Percentiles rank a stretch among this genome's conserved stretches.
phyloP scores from a whole-genome alignment of 2,329 filamentous ascomycete species.

The Ophiostoma montium region DNA sequence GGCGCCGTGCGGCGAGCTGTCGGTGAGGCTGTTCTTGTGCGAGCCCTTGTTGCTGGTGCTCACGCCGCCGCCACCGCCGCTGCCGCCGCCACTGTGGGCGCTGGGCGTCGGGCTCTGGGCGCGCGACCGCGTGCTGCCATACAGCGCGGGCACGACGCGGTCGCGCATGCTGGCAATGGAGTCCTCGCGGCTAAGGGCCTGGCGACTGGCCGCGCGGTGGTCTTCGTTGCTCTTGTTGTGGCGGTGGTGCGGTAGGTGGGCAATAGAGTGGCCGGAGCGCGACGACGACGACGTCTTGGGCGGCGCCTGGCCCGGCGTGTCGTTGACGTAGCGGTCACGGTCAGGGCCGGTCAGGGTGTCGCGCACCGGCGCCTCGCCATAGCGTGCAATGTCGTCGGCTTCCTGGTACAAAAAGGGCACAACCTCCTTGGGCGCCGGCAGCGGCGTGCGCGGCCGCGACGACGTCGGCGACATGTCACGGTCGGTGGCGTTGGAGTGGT shows the following conservation, averaged over 20 bases:
- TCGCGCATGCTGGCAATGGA: constrained; percentile 45
- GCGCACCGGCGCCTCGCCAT: constrained; percentile 64
- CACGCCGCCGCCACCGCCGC: constrained; percentile 41
- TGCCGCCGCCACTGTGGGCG: constrained; percentile 53
- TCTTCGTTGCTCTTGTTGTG: constrained; percentile 61
- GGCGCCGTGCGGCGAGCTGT: constrained; percentile 45
- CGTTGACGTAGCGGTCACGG: constrained; percentile 49
- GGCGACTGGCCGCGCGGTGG: constrained; percentile 49
- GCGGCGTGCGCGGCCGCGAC: constrained; percentile 69
- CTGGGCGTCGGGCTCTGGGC: constrained; percentile 75
- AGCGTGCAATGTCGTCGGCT: constrained; percentile 60
- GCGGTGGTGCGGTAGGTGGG: constrained; percentile 44
- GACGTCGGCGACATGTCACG: constrained; percentile 61
- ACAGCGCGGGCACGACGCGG: constrained; percentile 24
- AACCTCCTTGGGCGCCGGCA: constrained; percentile 80
- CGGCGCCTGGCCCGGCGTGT: constrained; percentile 30
- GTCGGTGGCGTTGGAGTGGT: constrained; percentile 65
- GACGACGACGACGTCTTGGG: constrained; percentile 51
- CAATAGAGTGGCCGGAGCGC: constrained; percentile 43
- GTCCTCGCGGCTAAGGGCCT: constrained; percentile 65
- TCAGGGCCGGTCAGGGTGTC: constrained; percentile 55
- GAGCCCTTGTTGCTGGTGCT: constrained; percentile 23
- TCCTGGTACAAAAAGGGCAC: constrained; percentile 97
- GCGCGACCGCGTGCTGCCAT: constrained; percentile 36
- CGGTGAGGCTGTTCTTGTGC: constrained; percentile 30